Evolutionary conservation across 1,284 basidiomycete genomes (phyloP).

Genomic region (Nidula niveotomentosa): DNA sequence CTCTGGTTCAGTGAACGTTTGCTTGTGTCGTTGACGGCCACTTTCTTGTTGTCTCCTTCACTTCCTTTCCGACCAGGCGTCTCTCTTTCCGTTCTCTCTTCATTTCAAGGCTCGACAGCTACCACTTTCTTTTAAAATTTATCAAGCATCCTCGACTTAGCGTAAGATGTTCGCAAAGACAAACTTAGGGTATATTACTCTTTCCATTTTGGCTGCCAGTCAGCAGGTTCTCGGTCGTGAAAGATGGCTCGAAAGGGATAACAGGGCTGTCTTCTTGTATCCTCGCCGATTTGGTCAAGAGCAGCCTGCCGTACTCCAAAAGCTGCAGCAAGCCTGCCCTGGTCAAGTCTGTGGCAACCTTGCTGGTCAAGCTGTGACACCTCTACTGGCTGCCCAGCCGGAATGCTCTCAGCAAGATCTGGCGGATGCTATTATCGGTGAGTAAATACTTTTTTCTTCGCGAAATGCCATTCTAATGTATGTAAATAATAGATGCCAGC

Average conservation of each 20-base stretch:
- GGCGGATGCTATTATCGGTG: constrained; percentile 60
- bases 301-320: constrained; percentile 45
- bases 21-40: constrained; percentile 51
- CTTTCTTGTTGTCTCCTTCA: constrained; percentile 30
- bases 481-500: constrained; percentile 39
- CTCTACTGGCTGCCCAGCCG: constrained; percentile 53
- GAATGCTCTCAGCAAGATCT: constrained; percentile 63
- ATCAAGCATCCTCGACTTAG: constrained; percentile 10
- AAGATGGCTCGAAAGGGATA: constrained; percentile 48
- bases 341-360: constrained; percentile 51
- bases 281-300: constrained; percentile 57
- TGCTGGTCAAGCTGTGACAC: constrained; percentile 47
- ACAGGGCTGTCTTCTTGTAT: constrained; percentile 39
- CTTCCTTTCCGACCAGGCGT: constrained; percentile 47
- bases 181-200: constrained; percentile 32
- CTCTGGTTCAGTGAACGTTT: constrained; percentile 22
- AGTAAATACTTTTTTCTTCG: constrained; percentile 10
- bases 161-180: constrained; percentile 45
- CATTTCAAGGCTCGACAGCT: constrained; percentile 16
- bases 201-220: constrained; percentile 38
- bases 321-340: constrained; percentile 46
- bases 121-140: constrained; percentile 21
- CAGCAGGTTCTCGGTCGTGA: constrained; percentile 41
- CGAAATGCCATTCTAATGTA: not conserved
- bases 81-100: constrained; percentile 25